A percentile compares a stretch with the other conserved stretches of the same genome.
Conservation (phyloP, 805 yeast species). For the Torulaspora indica region DNA sequence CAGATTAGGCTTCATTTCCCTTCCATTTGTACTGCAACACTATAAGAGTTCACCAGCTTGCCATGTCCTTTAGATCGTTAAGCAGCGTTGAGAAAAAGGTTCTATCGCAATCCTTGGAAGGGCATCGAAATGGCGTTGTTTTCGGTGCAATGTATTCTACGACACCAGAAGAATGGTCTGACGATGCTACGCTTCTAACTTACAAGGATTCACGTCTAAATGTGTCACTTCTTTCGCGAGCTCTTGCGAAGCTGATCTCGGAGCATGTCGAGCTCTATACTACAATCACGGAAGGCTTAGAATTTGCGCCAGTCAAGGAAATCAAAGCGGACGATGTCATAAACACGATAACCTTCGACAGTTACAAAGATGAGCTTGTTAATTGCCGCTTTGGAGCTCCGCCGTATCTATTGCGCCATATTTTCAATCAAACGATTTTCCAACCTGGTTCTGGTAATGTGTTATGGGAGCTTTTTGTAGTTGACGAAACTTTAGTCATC, state of each 20-base stretch:
- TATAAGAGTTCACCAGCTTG: neutral
- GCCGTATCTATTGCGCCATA: constrained; percentile 27
- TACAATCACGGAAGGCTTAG: constrained; percentile 24
- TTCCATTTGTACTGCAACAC: neutral
- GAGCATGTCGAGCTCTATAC: constrained; percentile 26
- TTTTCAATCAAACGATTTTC: constrained; percentile 26
- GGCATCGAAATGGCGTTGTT: constrained; percentile 27
- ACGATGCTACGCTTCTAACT: constrained; percentile 26
- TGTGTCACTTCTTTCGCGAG: constrained; percentile 17
- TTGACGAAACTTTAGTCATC: constrained; percentile 27
- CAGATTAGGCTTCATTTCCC: neutral
- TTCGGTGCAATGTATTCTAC: constrained; percentile 25
- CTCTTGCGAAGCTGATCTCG: constrained; percentile 22
- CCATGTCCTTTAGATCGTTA: constrained; percentile 26
- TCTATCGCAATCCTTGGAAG: constrained; percentile 22
- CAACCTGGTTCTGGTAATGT: constrained; percentile 22
- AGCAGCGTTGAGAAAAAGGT: constrained; percentile 27
- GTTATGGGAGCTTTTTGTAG: constrained; percentile 28
- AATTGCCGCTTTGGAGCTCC: constrained; percentile 31
- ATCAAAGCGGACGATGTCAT: constrained; percentile 25
- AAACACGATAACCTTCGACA: constrained; percentile 24
- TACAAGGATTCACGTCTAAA: constrained; percentile 20
- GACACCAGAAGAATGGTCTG: constrained; percentile 18
- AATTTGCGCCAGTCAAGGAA: constrained; percentile 21
- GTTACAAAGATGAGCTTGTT: constrained; percentile 25